Base-by-base conservation (phyloP, 148 eudicot species). In the Silene latifolia region DNA sequence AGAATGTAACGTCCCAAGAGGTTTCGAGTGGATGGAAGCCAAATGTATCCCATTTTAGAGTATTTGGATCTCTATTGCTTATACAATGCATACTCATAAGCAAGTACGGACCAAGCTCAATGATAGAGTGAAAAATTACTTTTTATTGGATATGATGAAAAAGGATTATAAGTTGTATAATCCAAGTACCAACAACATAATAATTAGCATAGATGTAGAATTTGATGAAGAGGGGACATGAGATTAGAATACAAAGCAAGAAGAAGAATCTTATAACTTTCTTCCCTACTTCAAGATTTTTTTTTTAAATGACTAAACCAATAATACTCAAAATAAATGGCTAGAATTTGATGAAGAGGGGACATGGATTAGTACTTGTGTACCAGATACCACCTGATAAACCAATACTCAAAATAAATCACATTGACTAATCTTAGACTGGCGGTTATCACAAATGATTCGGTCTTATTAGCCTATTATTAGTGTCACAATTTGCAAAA, bases 51-150 rank as follows among this genome's bases (percentile, higher is more conserved):
- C 79, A 76, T 39, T 23, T 76, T 13, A 1, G 27, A 46, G 61
- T 77, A 9, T 77, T 72, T 71, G 59, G 72, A 23, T n/a, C n/a
- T 72, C 67, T 19, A 65, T 78, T 32, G 67, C 69, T 8, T 67
- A 78, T 67, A 29, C 63, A n/a, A n/a, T n/a, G 4, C 61, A 66
- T 15, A 59, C 42, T 8, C 29, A 17, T 7, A 47, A 72, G 29
- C 59, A 65, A 24, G 11, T 48, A 2, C 73, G 73, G 15, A 23
- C 51, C 4, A 78, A 78, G 14, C 81, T 64, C 14, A 75, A 71
- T 10, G 76, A 78, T 14, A 35, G 24, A 63, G 58, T 35, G 42
- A 78, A 9, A 71, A 39, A 19, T 56, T 35, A 20, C 6, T 65
- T 9, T 78, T 78, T 8, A 67, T 78, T 13, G 69, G 62, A 10